Base-by-base conservation (phyloP, 345 rosid genomes). In the Pugionium dolabratum region DNA sequence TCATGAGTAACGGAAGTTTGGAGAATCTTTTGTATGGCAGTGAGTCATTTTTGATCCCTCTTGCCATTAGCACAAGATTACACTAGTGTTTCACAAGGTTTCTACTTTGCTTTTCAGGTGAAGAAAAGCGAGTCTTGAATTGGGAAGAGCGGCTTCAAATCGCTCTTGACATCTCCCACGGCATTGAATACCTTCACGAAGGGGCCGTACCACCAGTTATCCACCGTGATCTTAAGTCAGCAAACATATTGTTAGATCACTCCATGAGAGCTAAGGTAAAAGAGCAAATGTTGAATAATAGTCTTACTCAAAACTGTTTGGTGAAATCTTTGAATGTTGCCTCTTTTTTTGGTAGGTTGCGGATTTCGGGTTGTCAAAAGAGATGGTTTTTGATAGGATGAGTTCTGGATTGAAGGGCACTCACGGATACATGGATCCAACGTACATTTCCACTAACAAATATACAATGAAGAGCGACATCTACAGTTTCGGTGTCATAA, bases 201-300 rank as follows among this genome's bases (percentile, higher is more conserved):
- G 97, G 99, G 79, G 97, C 99, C 10, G 93, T 86, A 31, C 99
- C 97, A 4, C 90, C 96, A 0, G 97, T 94, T 57, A 83, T 94
- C 46, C 99, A 94, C 62, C 92, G 99, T 27, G 99, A 94, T 74
- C 78, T 94, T n/a, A 94, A 88, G 79, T 88, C 99, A 1, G 96
- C 97, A 18, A 88, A 94, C 74, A 90, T 94, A 69, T 70, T 90
- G 73, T 68, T 94, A 78, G 99, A 94, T 68, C 83, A 72, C 39
- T 84, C 86, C 54, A 88, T 86, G 97, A 79, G 92, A 72, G 99
- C 97, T 62, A 94, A 90, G 92, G 97, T 90, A 43, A 79, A 74
- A 46, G 47, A 56, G 41, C 7, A 57, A 9, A 25, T 37, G 41
- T 31, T 32, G 31, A 4, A 3, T 9, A 34, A 18, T 18, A 18